Evolutionary conservation across 176 grass and related monocot species (phyloP).

Genomic region (Chrysopogon serrulatus): DNA sequence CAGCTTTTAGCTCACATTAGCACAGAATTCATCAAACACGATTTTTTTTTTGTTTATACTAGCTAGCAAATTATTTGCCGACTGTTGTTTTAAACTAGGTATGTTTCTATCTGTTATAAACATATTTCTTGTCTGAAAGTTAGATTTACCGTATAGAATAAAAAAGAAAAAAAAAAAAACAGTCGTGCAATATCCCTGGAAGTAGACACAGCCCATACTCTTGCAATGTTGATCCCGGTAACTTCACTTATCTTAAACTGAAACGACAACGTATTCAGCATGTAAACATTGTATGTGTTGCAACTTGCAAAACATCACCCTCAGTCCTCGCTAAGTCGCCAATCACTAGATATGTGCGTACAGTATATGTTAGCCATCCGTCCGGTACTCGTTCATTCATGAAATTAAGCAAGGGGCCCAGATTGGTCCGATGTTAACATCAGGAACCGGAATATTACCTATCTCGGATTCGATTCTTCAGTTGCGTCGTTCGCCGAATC

Average conservation of each 20-base stretch:
- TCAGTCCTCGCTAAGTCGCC: not conserved
- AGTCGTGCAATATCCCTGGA: too few relatives aligned
- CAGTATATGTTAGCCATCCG: too few relatives aligned
- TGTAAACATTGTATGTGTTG: not conserved
- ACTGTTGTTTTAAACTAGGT: too few relatives aligned
- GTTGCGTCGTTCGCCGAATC: not conserved
- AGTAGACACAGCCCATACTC: not conserved
- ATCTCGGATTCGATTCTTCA: not conserved
- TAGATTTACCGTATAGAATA: too few relatives aligned
- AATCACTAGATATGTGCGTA: too few relatives aligned
- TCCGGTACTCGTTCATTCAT: not conserved
- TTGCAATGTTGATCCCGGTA: not conserved
- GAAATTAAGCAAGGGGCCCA: not conserved
- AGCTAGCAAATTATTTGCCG: too few relatives aligned
- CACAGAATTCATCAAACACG: too few relatives aligned
- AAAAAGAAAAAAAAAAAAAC: too few relatives aligned
- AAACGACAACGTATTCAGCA: not conserved
- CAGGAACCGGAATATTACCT: slow-evolving; percentile 2
- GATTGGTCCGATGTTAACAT: slow-evolving; percentile 21
- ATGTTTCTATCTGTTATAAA: too few relatives aligned
- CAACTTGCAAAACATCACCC: not conserved
- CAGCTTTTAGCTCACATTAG: too few relatives aligned
- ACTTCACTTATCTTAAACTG: not conserved
- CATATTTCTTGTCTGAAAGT: too few relatives aligned
- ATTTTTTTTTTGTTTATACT: too few relatives aligned